Evolutionary conservation across 176 grass and related monocot genomes (phyloP).

Genomic region (Leersia perrieri): DNA sequence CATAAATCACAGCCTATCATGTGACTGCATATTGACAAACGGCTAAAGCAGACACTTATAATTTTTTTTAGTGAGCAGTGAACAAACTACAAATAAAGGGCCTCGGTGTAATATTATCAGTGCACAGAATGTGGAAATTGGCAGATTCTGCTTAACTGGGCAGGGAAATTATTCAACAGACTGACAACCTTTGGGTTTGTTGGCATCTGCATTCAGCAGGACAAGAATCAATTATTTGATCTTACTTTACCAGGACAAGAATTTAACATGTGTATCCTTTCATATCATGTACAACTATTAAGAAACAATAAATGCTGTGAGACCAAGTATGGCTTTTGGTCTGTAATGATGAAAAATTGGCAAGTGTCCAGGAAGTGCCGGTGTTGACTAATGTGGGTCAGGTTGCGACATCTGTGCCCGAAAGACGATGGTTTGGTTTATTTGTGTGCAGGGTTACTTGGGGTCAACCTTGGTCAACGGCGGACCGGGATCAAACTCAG

Average conservation of each 20-base stretch:
- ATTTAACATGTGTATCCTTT: background rate
- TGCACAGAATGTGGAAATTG: background rate
- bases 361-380: no score
- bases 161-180: background rate
- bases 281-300: background rate
- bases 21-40: background rate
- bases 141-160: background rate
- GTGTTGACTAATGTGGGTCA: no score
- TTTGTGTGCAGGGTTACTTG: no score
- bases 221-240: background rate
- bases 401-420: no score
- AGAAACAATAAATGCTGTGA: background rate
- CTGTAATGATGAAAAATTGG: no score
- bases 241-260: background rate
- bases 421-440: no score
- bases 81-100: background rate
- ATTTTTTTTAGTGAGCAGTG: background rate
- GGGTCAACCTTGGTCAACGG: no score
- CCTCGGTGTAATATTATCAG: background rate
- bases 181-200: background rate
- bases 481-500: no score
- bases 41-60: background rate
- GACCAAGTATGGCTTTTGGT: no score
- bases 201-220: background rate
- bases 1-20: slow-evolving; percentile 9